Base-by-base conservation (phyloP, 257 asterid species). In the Pogostemon cablin region DNA sequence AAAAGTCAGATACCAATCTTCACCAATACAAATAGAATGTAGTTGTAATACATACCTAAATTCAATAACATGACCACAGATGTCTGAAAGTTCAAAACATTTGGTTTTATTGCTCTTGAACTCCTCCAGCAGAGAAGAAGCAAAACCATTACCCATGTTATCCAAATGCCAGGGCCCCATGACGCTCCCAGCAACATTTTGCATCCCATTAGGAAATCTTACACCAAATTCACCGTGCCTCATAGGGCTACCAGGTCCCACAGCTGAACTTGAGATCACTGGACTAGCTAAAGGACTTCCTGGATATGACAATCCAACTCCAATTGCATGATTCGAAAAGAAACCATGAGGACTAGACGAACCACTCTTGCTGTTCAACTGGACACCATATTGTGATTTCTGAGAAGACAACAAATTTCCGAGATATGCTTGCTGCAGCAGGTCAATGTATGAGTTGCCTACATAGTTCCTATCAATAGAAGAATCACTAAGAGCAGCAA, bases 41-140 rank as follows among this genome's bases (percentile, higher is more conserved):
- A 35, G 9, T 9, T 3, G 32, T n/a, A 71, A 55, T 20, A 38
- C 71, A 32, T 75, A 93, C 99, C 99, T 93, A 77, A 93, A 93
- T 66, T 93, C 99, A 77, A 91, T 96, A 65, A 91, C 98, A 50
- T 93, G 98, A 4, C 97, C 96, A n/a, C 84, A 80, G 72, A 93
- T 93, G 78, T 85, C 99, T 1, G 88, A 84, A 46, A 93, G 98
- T 75, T 93, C 99, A 80, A 93, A 89, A 79, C 96, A 81, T 75
- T 74, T 91, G 12, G 95, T 79, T 80, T 93, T 93, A 74, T 91
- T 93, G 84, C 95, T 87, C 85, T 93, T 93, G 38, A 93, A 93
- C 91, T 93, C 99, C 79, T 93, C 99, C 69, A 93, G 82, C 72
- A 93, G 72, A 66, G 97, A 81, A 50, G 95, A 89, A 6, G 81